Evolutionary conservation across 352 stramenopile genomes (phyloP).

Genomic region (Phytophthora niederhauseri): DNA sequence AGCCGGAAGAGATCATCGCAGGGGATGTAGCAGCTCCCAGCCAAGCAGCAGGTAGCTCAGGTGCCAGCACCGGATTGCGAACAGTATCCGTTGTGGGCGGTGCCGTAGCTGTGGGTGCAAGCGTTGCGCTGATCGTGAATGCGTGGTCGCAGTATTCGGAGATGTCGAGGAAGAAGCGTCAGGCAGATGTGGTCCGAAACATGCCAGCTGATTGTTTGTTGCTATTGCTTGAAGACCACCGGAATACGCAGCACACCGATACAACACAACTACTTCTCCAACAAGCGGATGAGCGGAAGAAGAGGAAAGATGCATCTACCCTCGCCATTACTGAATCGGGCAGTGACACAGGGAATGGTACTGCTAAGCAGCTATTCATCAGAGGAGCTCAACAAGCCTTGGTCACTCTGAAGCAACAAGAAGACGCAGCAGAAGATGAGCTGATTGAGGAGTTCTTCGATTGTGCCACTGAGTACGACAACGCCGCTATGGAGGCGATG

Average conservation of each 20-base stretch:
- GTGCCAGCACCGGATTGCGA: constrained; percentile 41
- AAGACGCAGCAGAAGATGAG: constrained; percentile 51
- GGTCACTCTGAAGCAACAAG: constrained; percentile 35
- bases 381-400: constrained; percentile 39
- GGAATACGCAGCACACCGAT: constrained; percentile 34
- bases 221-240: constrained; percentile 72
- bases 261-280: constrained; percentile 41
- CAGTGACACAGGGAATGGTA: constrained; percentile 6
- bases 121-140: constrained; percentile 76
- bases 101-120: constrained; percentile 78
- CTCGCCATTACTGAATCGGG: constrained; percentile 15
- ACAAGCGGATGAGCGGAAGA: constrained; percentile 35
- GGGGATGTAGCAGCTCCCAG: constrained; percentile 53
- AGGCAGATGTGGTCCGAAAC: constrained; percentile 71
- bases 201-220: constrained; percentile 80
- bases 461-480: constrained; percentile 65
- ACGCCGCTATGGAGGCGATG: constrained; percentile 58
- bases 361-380: constrained; percentile 19
- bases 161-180: constrained; percentile 58
- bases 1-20: constrained; percentile 73
- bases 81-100: constrained; percentile 75
- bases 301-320: constrained; percentile 30
- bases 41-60: constrained; percentile 27
- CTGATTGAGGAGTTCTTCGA: constrained; percentile 90
- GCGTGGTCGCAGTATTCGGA: constrained; percentile 87